These are phyloP conservation scores for Spergularia bocconei DNA, from an alignment of 148 eudicot genomes.

Conservation along the genomic window DNA sequence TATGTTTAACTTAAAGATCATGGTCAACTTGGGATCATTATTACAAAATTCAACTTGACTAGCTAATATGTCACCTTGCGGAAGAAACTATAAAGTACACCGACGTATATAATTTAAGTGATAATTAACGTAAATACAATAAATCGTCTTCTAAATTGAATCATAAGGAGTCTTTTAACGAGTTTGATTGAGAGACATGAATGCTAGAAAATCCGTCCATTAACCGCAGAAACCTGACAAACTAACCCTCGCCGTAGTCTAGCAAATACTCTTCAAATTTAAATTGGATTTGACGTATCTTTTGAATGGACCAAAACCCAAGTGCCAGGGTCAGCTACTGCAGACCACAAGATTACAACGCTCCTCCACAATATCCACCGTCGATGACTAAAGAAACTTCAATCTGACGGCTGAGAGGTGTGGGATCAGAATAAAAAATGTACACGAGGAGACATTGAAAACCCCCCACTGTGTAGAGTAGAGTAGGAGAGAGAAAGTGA, in stretches of 20 bases:
- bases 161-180: too few relatives aligned
- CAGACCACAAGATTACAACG: neutral
- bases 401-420: neutral
- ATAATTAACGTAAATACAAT: too few relatives aligned
- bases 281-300: slow-evolving; percentile 16
- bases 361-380: slow-evolving; percentile 4
- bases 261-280: slow-evolving; percentile 6
- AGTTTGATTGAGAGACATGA: too few relatives aligned
- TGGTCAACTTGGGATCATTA: too few relatives aligned
- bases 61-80: too few relatives aligned
- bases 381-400: neutral
- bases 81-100: too few relatives aligned
- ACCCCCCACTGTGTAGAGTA: neutral
- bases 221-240: slow-evolving; percentile 2
- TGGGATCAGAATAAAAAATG: neutral
- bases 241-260: slow-evolving; percentile 6
- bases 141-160: too few relatives aligned
- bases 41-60: too few relatives aligned
- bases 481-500: neutral
- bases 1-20: too few relatives aligned
- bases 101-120: too few relatives aligned
- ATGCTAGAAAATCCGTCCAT: slow-evolving; percentile 4
- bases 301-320: neutral
- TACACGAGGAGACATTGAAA: slow-evolving; percentile 7
- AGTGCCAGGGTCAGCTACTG: neutral